Evolutionary conservation across 2,329 filamentous ascomycete genomes (phyloP).

Genomic region (Stachybotrys chartarum): DNA sequence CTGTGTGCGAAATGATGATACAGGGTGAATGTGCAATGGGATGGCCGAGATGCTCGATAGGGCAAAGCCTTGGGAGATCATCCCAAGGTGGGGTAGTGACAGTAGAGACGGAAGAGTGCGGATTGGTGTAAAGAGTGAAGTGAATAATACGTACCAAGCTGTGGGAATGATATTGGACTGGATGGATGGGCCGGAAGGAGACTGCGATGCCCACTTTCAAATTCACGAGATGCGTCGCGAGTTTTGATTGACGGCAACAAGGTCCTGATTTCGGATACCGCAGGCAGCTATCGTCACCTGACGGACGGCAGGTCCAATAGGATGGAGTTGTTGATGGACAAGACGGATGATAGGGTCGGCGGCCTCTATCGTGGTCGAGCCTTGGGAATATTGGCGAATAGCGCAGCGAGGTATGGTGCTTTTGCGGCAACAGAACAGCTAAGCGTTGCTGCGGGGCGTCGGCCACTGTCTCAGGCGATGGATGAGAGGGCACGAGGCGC

Average conservation of each 20-base stretch:
- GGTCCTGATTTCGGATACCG: constrained; percentile 21
- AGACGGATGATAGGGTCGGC: constrained; percentile 41
- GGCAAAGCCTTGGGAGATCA: neutral
- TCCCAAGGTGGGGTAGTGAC: neutral
- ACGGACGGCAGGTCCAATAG: constrained; percentile 40
- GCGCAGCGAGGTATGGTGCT: constrained; percentile 39
- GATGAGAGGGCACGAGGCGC: neutral
- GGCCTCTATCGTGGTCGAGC: constrained; percentile 31
- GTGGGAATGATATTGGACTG: neutral
- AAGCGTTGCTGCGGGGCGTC: neutral
- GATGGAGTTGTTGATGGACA: constrained; percentile 30
- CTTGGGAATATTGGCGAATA: constrained; percentile 22
- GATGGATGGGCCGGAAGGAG: neutral
- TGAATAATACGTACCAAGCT: neutral
- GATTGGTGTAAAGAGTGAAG: too few relatives aligned
- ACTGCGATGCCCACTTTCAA: neutral
- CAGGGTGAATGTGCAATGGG: too few relatives aligned
- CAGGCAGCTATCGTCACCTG: constrained; percentile 42
- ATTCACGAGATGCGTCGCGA: constrained; percentile 7
- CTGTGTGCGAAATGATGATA: too few relatives aligned
- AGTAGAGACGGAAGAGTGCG: neutral
- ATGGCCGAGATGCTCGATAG: neutral
- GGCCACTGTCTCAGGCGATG: neutral
- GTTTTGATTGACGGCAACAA: constrained; percentile 15
- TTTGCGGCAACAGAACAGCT: constrained; percentile 27